phyloP scores from a whole-genome alignment of 2,329 filamentous ascomycete genomes.

The Calycina herbarum region DNA sequence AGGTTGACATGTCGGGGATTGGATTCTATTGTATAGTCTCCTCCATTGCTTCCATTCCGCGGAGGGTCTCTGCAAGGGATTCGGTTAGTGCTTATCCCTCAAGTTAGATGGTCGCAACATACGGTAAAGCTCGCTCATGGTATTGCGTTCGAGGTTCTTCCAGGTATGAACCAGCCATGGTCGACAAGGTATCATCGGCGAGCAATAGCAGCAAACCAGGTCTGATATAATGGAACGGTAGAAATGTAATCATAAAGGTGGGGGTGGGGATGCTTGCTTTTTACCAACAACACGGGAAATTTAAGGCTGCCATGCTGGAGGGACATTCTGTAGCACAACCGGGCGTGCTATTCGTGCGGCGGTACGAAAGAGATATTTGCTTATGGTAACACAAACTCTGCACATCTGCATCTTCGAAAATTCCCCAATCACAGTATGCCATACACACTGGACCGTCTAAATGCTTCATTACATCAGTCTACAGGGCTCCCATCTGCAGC shows the following conservation, averaged over 20 bases:
- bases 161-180: neutral
- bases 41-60: constrained; percentile 21
- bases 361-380: neutral
- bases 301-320: neutral
- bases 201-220: neutral
- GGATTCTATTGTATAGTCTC: constrained; percentile 18
- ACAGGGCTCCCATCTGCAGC: neutral
- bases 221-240: neutral
- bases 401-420: neutral
- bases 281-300: neutral
- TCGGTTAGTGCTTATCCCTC: neutral
- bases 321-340: neutral
- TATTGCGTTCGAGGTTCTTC: neutral
- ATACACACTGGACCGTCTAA: neutral
- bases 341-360: neutral
- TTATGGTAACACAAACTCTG: neutral
- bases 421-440: neutral
- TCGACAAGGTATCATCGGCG: neutral
- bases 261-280: neutral
- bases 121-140: neutral
- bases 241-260: neutral
- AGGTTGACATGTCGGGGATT: constrained; percentile 22
- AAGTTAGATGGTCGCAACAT: neutral
- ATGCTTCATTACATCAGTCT: neutral
- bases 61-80: neutral